Conservation (phyloP, 768 basidiomycete species). For the Strobilomyces dryophilus region DNA sequence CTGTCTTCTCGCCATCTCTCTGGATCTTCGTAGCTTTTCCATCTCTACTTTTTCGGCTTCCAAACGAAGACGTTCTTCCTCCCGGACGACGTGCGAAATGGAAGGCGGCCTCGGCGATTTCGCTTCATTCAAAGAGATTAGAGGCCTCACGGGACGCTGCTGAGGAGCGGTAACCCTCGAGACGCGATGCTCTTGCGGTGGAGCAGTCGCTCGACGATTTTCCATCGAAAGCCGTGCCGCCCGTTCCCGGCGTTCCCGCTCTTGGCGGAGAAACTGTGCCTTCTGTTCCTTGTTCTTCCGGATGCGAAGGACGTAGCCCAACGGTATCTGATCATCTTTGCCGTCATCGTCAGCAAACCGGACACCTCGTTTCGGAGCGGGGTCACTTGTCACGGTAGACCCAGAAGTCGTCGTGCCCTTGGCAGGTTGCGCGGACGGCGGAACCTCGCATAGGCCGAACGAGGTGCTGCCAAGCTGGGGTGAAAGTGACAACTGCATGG, state of each 20-base stretch:
- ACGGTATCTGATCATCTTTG: conserved; percentile 64
- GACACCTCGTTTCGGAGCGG: conserved; percentile 46
- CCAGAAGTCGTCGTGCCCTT: conserved; percentile 2
- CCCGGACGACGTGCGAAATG: conserved; percentile 25
- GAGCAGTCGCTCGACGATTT: conserved; percentile 21
- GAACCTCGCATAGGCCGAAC: background rate
- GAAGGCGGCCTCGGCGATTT: conserved; percentile 3
- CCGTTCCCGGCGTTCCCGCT: conserved; percentile 49
- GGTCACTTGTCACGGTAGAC: conserved; percentile 8
- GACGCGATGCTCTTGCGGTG: conserved; percentile 8
- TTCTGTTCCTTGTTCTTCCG: conserved; percentile 74
- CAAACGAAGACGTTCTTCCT: conserved; percentile 42
- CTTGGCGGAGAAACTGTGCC: conserved; percentile 58
- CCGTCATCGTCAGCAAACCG: conserved; percentile 59
- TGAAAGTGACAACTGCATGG: background rate
- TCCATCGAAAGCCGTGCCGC: conserved; percentile 32
- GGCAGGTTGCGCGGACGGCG: conserved; percentile 1
- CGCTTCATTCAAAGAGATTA: conserved; percentile 13
- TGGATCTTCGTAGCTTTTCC: conserved; percentile 48
- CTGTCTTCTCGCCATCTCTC: conserved; percentile 28
- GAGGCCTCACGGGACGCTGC: conserved; percentile 11
- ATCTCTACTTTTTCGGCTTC: conserved; percentile 45
- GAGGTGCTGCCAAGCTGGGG: background rate
- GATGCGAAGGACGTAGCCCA: conserved; percentile 65
- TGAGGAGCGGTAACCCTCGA: conserved; percentile 16